Evolutionary conservation across 225 moss, liverwort and hornwort genomes (phyloP), one percentile per base, ranked within the genome.

Genomic region (Sphagnum contortum): DNA sequence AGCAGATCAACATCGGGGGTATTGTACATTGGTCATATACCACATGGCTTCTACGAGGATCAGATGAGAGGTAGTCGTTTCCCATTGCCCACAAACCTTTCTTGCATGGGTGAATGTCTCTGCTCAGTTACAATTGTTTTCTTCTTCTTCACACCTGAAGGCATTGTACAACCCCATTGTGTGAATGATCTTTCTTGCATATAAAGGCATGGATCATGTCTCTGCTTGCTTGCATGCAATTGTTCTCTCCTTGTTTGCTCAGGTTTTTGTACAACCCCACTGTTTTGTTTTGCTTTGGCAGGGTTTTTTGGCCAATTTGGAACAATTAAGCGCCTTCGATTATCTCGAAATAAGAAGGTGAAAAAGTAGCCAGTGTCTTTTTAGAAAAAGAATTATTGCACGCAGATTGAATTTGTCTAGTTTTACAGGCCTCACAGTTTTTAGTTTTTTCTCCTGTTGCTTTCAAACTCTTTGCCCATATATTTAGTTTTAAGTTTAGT

Each of bases 281-380:
- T 62, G 14, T 5, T 64, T 14, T 57, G 45, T 8, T 48, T 48
- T 44, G 2, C 29, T 54, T 12, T 75, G 47, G 49, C 83, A 93
- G 98, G 89, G 13, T 93, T 98, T 65, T 98, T 98, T 66, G 82
- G 80, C 61, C 93, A 93, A 73, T 98, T 98, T 65, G 98, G 98
- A 64, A 91, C 73, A 51, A 93, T 93, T 49, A 80, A 80, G 55
- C 82, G 85, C 47, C 87, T 98, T 66, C 91, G 93, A 2, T 58
- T 98, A 54, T 98, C 98, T 65, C 87, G 98, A 5, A 93, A 89
- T 67, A 98, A 89, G 80, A 89, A 82, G 87, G 96, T 93, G 8
- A 8, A 56, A 49, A 8, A 12, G 3, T 10, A 7, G 12, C 62
- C 54, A 5, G 3, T 7, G 45, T 2, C 1, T 45, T 60, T 60